Base-by-base conservation (phyloP, 164 flowering plant species). In the Tinospora cordifolia region DNA sequence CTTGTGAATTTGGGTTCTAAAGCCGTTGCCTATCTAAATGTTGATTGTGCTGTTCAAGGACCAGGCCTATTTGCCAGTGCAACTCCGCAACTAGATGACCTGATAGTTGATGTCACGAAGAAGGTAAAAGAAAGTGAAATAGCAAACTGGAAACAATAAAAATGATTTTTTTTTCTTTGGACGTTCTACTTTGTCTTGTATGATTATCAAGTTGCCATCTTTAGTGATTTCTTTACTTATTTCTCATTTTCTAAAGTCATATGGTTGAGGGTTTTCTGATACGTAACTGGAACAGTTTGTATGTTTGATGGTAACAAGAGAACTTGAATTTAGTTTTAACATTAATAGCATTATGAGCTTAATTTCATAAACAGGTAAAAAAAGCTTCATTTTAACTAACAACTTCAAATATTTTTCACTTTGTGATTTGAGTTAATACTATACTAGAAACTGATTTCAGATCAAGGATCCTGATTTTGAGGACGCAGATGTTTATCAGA, bases 41-140 rank as follows among this genome's bases (percentile, higher is more conserved):
- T 94, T 66, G 99, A 94, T 74, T 92, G 99, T 85, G 99, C 99
- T 0, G 98, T 86, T 83, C 98, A 92, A 86, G 99, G 99, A 58
- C 87, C 93, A n/a, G 98, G 98, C 22, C 83, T 94, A 51, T 92
- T 87, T 82, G 90, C 85, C 62, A 70, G 87, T 67, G 83, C 97
- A 67, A 88, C 98, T 81, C 98, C 99, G 40, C 99, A 92, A 82
- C 82, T 94, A 22, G 99, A 94, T 71, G 75, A 82, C 79, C 88
- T 94, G 72, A 73, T 94, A 41, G 57, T 87, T 72, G 90, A 89
- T 68, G 87, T 89, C 71, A 84, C 90, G 66, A 90, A 90, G 76
- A 79, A 87, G 93, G 98, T 90, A 81, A 70, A 24, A 64, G 36
- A 30, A 30, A 30, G 36, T 30, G 36, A 30, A 30, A 30, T 30